Evolutionary conservation across 78 protist genomes (phyloP).

Genomic region (Pelomyxa schiedti): DNA sequence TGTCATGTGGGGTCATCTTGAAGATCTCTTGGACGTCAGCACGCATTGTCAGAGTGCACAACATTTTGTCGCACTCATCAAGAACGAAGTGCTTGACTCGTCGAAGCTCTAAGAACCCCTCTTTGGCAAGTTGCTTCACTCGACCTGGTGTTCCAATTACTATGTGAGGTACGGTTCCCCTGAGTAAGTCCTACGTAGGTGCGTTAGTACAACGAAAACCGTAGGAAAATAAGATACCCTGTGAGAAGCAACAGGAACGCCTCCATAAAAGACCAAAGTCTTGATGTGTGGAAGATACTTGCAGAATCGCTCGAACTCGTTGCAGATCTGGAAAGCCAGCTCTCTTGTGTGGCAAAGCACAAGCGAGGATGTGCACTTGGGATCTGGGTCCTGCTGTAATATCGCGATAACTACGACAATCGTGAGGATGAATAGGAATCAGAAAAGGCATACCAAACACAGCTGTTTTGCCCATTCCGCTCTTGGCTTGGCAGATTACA

Average conservation of each 20-base stretch:
- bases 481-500: conserved; percentile 91
- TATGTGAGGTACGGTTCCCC: conserved; percentile 73
- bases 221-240: no score
- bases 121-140: conserved; percentile 25
- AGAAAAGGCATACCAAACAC: conserved; percentile 90
- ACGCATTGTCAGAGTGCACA: conserved; percentile 89
- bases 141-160: conserved; percentile 99
- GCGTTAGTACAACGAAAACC: no score
- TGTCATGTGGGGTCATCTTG: conserved; percentile 70
- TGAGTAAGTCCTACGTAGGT: conserved; percentile 34
- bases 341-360: conserved; percentile 96
- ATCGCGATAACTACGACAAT: no score
- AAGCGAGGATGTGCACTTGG: conserved; percentile 18
- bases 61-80: conserved; percentile 96
- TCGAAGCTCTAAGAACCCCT: conserved; percentile 38
- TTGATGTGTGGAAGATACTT: conserved; percentile 64
- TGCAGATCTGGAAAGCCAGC: conserved; percentile 91
- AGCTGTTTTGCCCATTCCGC: conserved; percentile 99
- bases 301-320: conserved; percentile 92
- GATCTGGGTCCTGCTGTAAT: conserved; percentile 70
- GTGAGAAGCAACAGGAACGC: conserved; percentile 57
- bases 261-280: conserved; percentile 90
- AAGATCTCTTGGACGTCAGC: conserved; percentile 90
- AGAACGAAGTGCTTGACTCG: conserved; percentile 87
- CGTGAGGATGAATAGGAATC: no score